Percentiles rank a stretch among this genome's conserved stretches.
These are phyloP conservation scores for Talaromyces sp. DNA, from an alignment of 2,329 filamentous ascomycete genomes.

Conservation along the genomic window DNA sequence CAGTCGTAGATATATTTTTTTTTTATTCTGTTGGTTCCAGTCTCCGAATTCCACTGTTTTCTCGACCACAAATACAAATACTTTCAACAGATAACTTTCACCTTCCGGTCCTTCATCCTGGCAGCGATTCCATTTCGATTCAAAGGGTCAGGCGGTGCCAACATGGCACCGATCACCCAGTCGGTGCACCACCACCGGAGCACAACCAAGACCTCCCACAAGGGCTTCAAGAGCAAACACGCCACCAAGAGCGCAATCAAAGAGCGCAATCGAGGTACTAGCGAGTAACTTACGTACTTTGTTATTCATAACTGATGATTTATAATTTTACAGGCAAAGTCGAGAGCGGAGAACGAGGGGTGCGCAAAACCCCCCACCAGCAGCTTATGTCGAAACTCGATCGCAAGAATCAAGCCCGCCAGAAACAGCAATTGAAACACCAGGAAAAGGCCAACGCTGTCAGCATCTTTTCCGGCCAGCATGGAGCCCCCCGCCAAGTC, in stretches of 20 bases:
- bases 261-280: conserved; percentile 71
- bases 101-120: conserved; percentile 19
- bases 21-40: not conserved
- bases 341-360: conserved; percentile 59
- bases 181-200: conserved; percentile 66
- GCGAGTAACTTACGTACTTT: not conserved
- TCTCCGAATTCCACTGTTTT: conserved; percentile 18
- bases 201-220: conserved; percentile 83
- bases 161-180: conserved; percentile 65
- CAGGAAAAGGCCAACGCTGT: conserved; percentile 73
- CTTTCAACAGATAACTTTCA: not conserved
- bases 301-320: not conserved
- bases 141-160: conserved; percentile 61
- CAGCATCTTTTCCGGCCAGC: conserved; percentile 76
- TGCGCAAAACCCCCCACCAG: conserved; percentile 84
- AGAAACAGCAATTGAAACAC: conserved; percentile 77
- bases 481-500: conserved; percentile 82
- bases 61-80: not conserved
- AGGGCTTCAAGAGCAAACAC: conserved; percentile 88
- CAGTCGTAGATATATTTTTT: not conserved
- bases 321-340: conserved; percentile 60
- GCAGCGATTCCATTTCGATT: conserved; percentile 73
- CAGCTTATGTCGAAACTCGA: conserved; percentile 97
- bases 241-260: conserved; percentile 82
- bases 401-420: conserved; percentile 88